Conservation (phyloP, 805 yeast species). For the Maudiozyma bulderi region DNA sequence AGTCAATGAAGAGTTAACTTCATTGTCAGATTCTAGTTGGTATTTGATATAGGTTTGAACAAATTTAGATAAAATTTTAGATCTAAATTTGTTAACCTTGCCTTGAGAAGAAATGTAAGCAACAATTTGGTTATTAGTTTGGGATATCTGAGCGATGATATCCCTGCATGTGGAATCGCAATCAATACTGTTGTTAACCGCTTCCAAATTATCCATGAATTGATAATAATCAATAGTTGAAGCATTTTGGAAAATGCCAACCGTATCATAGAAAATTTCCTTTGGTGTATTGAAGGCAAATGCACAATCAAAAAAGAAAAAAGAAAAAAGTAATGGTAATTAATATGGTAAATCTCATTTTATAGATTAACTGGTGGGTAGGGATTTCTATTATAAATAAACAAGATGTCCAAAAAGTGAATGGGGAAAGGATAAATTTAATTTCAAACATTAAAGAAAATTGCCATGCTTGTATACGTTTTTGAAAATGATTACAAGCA, state of each 20-base stretch:
- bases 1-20: neutral
- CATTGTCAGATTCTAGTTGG: neutral
- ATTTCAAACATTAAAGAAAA: too few relatives aligned
- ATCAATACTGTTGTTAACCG: neutral
- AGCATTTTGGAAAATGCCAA: neutral
- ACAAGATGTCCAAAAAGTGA: too few relatives aligned
- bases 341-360: neutral
- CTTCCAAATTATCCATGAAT: neutral
- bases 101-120: neutral
- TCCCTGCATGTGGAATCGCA: neutral
- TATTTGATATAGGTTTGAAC: neutral
- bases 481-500: too few relatives aligned
- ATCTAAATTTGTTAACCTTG: neutral
- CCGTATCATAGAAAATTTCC: neutral
- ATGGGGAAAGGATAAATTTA: too few relatives aligned
- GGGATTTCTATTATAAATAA: too few relatives aligned
- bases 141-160: neutral
- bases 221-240: neutral
- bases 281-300: neutral
- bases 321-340: neutral
- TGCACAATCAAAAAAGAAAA: neutral
- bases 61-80: neutral
- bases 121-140: neutral
- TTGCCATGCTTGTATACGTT: too few relatives aligned
- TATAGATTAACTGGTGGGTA: neutral